phyloP scores from a whole-genome alignment of 768 basidiomycete species.

The Paxillus rubicundulus region DNA sequence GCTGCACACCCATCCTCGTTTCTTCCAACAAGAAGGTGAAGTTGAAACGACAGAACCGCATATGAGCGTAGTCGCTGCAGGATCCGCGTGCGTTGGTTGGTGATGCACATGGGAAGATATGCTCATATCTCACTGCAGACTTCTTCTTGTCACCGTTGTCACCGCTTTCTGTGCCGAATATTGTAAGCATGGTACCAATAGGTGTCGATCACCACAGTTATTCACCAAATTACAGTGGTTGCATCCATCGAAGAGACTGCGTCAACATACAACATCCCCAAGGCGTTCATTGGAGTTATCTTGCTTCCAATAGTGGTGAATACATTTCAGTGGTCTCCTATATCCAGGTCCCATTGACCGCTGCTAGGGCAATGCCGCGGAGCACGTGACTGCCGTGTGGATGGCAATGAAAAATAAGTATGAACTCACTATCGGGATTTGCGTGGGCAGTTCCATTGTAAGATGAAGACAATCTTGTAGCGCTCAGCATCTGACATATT shows the following conservation, averaged over 20 bases:
- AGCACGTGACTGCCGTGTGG: conserved; percentile 84
- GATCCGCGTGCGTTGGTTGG: conserved; percentile 39
- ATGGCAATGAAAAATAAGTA: conserved; percentile 82
- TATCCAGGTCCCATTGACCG: not conserved
- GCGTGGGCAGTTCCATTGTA: conserved; percentile 80
- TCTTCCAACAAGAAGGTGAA: conserved; percentile 48
- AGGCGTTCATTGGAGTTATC: conserved; percentile 83
- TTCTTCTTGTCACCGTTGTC: conserved; percentile 71
- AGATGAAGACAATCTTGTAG: conserved; percentile 25
- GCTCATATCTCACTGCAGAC: conserved; percentile 35
- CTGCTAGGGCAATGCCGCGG: conserved; percentile 71
- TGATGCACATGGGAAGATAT: too few species aligned
- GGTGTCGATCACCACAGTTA: not conserved
- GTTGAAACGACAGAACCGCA: conserved; percentile 35
- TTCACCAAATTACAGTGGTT: conserved; percentile 48
- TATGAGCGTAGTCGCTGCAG: conserved; percentile 75
- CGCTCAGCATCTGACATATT: not conserved
- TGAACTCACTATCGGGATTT: conserved; percentile 75
- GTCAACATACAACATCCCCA: conserved; percentile 73
- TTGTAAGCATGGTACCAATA: conserved; percentile 42
- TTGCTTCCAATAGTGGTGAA: conserved; percentile 83
- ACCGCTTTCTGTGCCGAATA: conserved; percentile 91
- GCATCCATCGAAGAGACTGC: conserved; percentile 93
- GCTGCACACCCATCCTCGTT: conserved; percentile 68
- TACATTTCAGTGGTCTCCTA: conserved; percentile 7